These are phyloP conservation scores for Ceratobasidium sp. DNA, from an alignment of 1,284 basidiomycete species.

Conservation along the genomic window DNA sequence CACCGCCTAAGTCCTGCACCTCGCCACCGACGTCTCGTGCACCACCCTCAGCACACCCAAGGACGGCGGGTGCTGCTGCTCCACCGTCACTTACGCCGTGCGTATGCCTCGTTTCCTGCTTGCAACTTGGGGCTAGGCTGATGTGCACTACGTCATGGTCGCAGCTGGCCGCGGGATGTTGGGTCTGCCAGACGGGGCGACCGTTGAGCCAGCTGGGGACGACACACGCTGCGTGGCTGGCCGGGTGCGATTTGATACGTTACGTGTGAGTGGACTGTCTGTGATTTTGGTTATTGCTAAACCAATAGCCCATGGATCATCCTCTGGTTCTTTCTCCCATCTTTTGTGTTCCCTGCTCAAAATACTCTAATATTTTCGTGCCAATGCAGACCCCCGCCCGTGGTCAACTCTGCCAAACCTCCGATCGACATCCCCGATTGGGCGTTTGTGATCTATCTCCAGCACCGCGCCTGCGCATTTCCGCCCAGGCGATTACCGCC, in stretches of 20 bases:
- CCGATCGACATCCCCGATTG: background rate
- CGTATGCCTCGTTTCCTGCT: background rate
- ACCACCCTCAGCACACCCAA: background rate
- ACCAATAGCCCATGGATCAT: background rate
- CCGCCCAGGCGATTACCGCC: too few species aligned
- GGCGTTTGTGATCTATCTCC: conserved; percentile 5
- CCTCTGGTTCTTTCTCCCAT: background rate
- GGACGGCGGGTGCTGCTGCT: conserved; percentile 11
- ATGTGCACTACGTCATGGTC: conserved; percentile 6
- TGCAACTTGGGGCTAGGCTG: background rate
- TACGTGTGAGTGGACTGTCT: conserved; percentile 3
- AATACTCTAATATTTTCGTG: conserved; percentile 3
- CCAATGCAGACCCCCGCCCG: background rate
- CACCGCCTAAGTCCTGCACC: conserved; percentile 9
- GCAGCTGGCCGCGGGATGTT: conserved; percentile 20
- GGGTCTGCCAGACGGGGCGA: conserved; percentile 28
- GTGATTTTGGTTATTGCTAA: background rate
- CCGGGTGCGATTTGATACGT: background rate
- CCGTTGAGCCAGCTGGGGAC: background rate
- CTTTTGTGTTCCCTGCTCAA: background rate
- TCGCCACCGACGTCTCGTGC: conserved; percentile 29
- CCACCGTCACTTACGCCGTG: conserved; percentile 31
- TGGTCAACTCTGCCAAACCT: background rate
- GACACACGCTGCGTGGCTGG: conserved; percentile 18
- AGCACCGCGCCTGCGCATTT: background rate